These are phyloP conservation scores for Rhizoclosmatium sp. DNA, from an alignment of 192 early-diverging fungal species.

Conservation along the genomic window DNA sequence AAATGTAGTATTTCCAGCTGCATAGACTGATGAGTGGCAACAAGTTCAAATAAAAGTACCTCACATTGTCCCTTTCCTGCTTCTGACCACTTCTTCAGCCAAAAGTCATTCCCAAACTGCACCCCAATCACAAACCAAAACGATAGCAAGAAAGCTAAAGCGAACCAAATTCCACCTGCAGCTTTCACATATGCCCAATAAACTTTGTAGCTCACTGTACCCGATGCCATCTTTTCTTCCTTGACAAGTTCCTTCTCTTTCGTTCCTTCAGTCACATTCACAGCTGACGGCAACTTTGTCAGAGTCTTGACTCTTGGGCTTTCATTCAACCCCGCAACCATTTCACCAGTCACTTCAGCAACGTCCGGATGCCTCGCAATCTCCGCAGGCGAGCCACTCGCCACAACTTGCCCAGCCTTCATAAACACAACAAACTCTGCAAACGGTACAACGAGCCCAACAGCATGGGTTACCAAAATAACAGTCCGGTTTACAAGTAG, in stretches of 20 bases:
- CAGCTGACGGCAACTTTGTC: not conserved
- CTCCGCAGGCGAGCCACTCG: conserved; percentile 42
- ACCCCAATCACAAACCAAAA: conserved; percentile 16
- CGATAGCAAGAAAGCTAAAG: conserved; percentile 14
- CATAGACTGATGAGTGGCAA: not conserved
- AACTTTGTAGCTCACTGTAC: conserved; percentile 22
- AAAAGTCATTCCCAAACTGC: conserved; percentile 48
- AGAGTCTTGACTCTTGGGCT: not conserved
- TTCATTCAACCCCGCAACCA: not conserved
- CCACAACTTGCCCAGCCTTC: conserved; percentile 66
- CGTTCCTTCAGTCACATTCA: not conserved
- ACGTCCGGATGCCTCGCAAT: conserved; percentile 29
- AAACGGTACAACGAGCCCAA: conserved; percentile 39
- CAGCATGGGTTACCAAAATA: conserved; percentile 84
- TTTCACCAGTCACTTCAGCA: conserved; percentile 9
- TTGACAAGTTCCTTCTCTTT: not conserved
- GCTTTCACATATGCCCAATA: conserved; percentile 42
- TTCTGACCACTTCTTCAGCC: conserved; percentile 52
- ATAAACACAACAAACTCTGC: conserved; percentile 54
- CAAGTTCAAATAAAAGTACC: not conserved
- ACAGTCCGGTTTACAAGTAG: conserved; percentile 75
- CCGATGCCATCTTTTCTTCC: conserved; percentile 35
- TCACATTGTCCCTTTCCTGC: conserved; percentile 12
- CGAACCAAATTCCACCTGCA: conserved; percentile 38
- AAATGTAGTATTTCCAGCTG: not conserved